Conservation (phyloP, 192 early-diverging fungal species). For the Coemansia sp. region DNA sequence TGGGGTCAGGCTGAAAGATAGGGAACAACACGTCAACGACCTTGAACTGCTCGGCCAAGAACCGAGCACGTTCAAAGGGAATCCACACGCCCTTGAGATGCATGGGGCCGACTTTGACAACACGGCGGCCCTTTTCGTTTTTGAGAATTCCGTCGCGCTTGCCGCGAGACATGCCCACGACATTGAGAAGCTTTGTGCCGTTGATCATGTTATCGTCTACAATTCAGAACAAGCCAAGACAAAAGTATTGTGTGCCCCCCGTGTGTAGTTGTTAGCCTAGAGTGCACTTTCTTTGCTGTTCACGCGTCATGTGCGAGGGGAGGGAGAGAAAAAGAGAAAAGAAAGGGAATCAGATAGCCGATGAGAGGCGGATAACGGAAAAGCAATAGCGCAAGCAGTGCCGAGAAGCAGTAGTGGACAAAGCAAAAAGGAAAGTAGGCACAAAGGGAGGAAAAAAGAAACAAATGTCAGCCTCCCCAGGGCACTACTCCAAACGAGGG, state of each 20-base stretch:
- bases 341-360: slow-evolving; percentile 9
- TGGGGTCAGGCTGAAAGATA: slow-evolving; percentile 74
- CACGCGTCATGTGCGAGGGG: not conserved
- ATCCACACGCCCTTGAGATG: slow-evolving; percentile 89
- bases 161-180: slow-evolving; percentile 84
- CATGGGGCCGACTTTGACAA: slow-evolving; percentile 87
- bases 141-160: slow-evolving; percentile 85
- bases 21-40: slow-evolving; percentile 74
- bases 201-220: slow-evolving; percentile 86
- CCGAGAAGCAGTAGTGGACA: slow-evolving; percentile 3
- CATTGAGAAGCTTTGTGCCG: slow-evolving; percentile 85
- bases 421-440: not conserved
- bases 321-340: not conserved
- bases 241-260: slow-evolving; percentile 11
- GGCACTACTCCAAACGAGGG: slow-evolving; percentile 1
- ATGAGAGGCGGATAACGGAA: slow-evolving; percentile 5
- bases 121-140: slow-evolving; percentile 82
- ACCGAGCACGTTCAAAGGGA: slow-evolving; percentile 66
- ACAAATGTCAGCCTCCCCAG: slow-evolving; percentile 3
- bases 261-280: not conserved
- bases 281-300: not conserved
- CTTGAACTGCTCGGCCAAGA: slow-evolving; percentile 71
- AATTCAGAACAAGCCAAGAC: slow-evolving; percentile 10
- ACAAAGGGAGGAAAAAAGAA: not conserved
- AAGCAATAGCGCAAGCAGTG: not conserved